A percentile compares a stretch with the other conserved stretches of the same genome.
phyloP scores from a whole-genome alignment of 768 basidiomycete genomes.

The Tulasnella sp. region DNA sequence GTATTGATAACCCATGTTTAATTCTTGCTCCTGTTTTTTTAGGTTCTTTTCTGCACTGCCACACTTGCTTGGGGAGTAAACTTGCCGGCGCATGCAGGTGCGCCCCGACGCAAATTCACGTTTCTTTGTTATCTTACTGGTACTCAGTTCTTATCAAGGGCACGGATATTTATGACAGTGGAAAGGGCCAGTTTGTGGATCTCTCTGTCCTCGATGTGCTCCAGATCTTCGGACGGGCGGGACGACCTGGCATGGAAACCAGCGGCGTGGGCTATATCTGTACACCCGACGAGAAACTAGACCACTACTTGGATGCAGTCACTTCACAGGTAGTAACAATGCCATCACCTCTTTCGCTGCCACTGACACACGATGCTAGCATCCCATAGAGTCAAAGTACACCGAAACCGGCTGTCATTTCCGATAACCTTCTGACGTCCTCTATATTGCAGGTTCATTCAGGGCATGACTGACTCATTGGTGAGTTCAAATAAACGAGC shows the following conservation, averaged over 20 bases:
- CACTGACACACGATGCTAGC: conserved; percentile 43
- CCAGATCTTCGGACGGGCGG: conserved; percentile 97
- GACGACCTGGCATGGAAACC: conserved; percentile 76
- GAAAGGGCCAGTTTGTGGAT: conserved; percentile 85
- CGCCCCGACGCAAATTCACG: conserved; percentile 10
- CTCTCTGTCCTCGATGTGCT: conserved; percentile 92
- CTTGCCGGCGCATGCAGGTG: conserved; percentile 94
- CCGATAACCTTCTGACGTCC: background rate
- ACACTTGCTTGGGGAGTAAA: conserved; percentile 99
- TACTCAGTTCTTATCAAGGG: conserved; percentile 87
- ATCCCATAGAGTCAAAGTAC: conserved; percentile 94
- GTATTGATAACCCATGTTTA: background rate
- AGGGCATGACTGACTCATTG: conserved; percentile 82
- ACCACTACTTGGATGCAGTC: conserved; percentile 84
- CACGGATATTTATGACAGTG: conserved; percentile 91
- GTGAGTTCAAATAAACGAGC: background rate
- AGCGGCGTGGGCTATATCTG: conserved; percentile 98
- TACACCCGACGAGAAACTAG: conserved; percentile 87
- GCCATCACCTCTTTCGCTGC: background rate
- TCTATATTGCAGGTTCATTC: conserved; percentile 52
- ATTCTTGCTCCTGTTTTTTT: too few species aligned
- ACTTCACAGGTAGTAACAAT: conserved; percentile 64
- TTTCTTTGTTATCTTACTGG: conserved; percentile 8
- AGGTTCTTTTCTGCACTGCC: conserved; percentile 95
- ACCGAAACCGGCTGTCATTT: conserved; percentile 31